Base-by-base conservation (phyloP, 2,329 filamentous ascomycete species). In the Penicillium fuscoglaucum region DNA sequence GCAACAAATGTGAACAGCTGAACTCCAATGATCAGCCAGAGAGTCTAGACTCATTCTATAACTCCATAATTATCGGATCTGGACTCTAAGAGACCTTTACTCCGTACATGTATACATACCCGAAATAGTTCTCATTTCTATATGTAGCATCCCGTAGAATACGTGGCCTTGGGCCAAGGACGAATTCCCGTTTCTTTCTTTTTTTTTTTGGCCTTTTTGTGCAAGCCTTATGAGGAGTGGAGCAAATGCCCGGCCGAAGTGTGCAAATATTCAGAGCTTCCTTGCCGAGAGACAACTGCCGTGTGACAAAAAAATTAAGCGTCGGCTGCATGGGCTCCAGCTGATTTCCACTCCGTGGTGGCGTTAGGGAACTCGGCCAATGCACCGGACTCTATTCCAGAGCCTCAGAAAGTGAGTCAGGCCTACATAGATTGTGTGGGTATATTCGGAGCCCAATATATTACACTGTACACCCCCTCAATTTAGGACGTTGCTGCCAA, bases 241-340 rank as follows among this genome's bases (percentile, higher is more conserved):
- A 26, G 26, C 13, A 31, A 43, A 43, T 28, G 4, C 17, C 5
- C 7, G 6, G 17, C 17, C 35, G 7, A 43, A 41, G 10, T 31
- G 6, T 28, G 17, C 24, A 8, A 19, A 29, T 19, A 19, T 28
- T n/a, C 28, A 33, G 29, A 35, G 40, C 51, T 53, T 24, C 50
- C 50, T 44, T 53, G 21, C 51, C 40, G 40, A 33, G 12, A 46
- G 24, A 19, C 19, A 19, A 48, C 56, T 53, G 49, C 37, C 13
- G 61, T 58, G 55, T 40, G 52, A 60, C 52, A 44, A 44, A 19
- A n/a, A 28, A 55, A 17, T 33, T 49, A 49, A 52, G 48, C 58
- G 47, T 56, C 24, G 58, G 58, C 61, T 62, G 63, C 61, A 66
- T 58, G 57, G 54, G 49, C 26, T 26, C 26, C 26, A 26, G 26